Evolutionary conservation across 1,139 yeast species (phyloP).

Genomic region (Magnusiomyces paraingens): DNA sequence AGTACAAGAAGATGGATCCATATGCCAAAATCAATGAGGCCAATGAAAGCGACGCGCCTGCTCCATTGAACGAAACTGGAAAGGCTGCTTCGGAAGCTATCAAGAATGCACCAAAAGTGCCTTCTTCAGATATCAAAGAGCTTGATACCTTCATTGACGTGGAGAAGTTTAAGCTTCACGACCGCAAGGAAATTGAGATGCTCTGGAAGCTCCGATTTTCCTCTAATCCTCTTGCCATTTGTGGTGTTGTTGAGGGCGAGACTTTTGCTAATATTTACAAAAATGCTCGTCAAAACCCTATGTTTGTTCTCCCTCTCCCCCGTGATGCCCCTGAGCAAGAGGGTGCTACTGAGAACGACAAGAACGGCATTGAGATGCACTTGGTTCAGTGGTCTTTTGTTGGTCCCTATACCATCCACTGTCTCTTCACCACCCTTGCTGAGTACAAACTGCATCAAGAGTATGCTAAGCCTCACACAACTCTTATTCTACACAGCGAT

Average conservation of each 20-base stretch:
- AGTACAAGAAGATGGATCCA: slow-evolving; percentile 23
- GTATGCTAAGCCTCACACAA: slow-evolving; percentile 92
- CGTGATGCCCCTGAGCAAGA: slow-evolving; percentile 32
- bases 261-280: slow-evolving; percentile 56
- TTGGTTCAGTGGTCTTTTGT: slow-evolving; percentile 92
- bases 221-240: slow-evolving; percentile 50
- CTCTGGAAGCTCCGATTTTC: slow-evolving; percentile 89
- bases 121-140: slow-evolving; percentile 51
- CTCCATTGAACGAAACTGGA: slow-evolving; percentile 18
- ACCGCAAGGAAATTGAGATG: slow-evolving; percentile 61
- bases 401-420: slow-evolving; percentile 78
- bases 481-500: slow-evolving; percentile 82
- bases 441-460: slow-evolving; percentile 90
- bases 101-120: slow-evolving; percentile 13
- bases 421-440: slow-evolving; percentile 84
- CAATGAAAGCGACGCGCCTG: slow-evolving; percentile 26
- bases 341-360: slow-evolving; percentile 18
- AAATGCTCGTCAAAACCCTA: slow-evolving; percentile 69
- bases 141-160: slow-evolving; percentile 64
- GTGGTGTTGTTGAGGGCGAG: slow-evolving; percentile 53
- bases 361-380: slow-evolving; percentile 70
- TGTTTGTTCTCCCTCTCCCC: slow-evolving; percentile 42
- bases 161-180: slow-evolving; percentile 50
- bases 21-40: not conserved
- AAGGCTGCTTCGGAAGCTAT: slow-evolving; percentile 13